Base-by-base conservation (phyloP, 805 yeast species). In the Yamadazyma nakazawae region DNA sequence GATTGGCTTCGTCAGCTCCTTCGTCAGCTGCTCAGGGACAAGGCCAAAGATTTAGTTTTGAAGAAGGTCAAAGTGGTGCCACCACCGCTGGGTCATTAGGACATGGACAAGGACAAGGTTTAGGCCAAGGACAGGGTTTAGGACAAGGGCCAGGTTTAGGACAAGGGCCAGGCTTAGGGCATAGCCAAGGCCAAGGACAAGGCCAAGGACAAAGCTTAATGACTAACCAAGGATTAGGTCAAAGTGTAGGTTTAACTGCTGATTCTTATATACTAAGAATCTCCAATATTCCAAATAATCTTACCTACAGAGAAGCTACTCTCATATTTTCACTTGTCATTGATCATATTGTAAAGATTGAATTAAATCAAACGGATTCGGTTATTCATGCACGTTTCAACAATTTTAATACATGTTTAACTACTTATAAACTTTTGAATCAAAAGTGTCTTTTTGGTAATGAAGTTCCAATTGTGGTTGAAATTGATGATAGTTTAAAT, bases 321-420 rank as follows among this genome's bases (percentile, higher is more conserved):
- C 70, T 84, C 13, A 74, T 86, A 7, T 86, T 86, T 60, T 77
- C 92, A 5, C 66, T 86, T 45, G 86, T 88, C n/a, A 66, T 72
- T 51, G 88, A 84, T 54, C 84, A 72, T 50, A 58, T 83, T 40
- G 52, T 75, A 31, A 72, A 66, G 47, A 66, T 81, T 35, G 85
- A 80, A 45, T 54, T 80, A 34, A 57, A 66, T 21, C 68, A 59
- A 58, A 59, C 44, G 62, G 43, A 47, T 3, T 42, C 52, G 47
- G 40, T 43, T 44, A 58, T 70, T 41, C 59, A 56, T 42, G 76
- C 72, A 24, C 59, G 54, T 45, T 73, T 72, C 60, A 64, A 62
- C 45, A 67, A 58, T 52, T 54, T 59, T 31, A 63, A 64, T 54
- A 66, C 76, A 13, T 72, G 76, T 55, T 49, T 69, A 34, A 63